These are phyloP conservation scores for Porphyrellus cyaneotinctus DNA, from an alignment of 768 basidiomycete species.

Conservation along the genomic window DNA sequence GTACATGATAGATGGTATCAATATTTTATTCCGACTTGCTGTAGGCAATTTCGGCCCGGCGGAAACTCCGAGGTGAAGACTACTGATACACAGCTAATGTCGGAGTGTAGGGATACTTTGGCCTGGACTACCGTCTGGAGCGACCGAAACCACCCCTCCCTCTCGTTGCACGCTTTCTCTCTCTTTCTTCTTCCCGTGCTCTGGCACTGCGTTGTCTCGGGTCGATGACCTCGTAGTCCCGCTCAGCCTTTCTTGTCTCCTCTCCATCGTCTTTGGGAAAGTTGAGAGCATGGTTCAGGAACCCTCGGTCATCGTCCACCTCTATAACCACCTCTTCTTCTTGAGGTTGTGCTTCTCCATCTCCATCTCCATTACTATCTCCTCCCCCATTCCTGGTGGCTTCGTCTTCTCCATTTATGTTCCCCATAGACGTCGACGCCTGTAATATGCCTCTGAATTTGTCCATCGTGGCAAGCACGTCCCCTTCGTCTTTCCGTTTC, in stretches of 20 bases:
- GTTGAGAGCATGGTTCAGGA: slow-evolving; percentile 65
- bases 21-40: not conserved
- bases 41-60: not conserved
- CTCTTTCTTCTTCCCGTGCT: slow-evolving; percentile 75
- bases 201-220: slow-evolving; percentile 67
- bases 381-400: slow-evolving; percentile 9
- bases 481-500: slow-evolving; percentile 66
- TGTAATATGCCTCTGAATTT: slow-evolving; percentile 72
- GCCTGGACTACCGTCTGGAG: slow-evolving; percentile 21
- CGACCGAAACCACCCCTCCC: slow-evolving; percentile 20
- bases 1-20: not conserved
- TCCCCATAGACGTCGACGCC: slow-evolving; percentile 32
- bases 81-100: not conserved
- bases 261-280: slow-evolving; percentile 80
- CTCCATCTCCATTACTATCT: slow-evolving; percentile 5
- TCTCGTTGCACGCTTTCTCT: slow-evolving; percentile 45
- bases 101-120: not conserved
- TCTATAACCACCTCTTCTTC: slow-evolving; percentile 58
- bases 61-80: not conserved
- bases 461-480: slow-evolving; percentile 62
- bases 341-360: slow-evolving; percentile 15
- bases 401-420: slow-evolving; percentile 20
- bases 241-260: slow-evolving; percentile 70
- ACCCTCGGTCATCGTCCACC: slow-evolving; percentile 72
- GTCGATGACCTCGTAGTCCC: slow-evolving; percentile 89